Base-by-base conservation (phyloP, 257 asterid species). In the Jasminum sambac region DNA sequence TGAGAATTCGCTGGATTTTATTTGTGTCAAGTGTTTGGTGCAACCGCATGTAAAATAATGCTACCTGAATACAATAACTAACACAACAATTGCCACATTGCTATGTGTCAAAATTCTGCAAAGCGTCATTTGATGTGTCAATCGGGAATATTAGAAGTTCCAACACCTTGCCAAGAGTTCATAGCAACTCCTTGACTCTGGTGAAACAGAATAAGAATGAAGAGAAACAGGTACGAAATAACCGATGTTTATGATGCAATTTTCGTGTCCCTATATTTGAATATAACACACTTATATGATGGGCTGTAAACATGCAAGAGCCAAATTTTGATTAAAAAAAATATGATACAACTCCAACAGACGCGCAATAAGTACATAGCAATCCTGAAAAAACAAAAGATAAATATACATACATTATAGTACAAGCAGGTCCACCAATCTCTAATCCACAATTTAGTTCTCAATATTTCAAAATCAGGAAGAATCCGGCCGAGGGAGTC, bases 401-500 rank as follows among this genome's bases (percentile, higher is more conserved):
- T 66, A 68, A 78, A n/a, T n/a, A n/a, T n/a, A n/a, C 84, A 80
- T 86, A 87, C 89, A 87, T 73, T 58, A 75, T 66, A 67, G 57
- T 78, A 78, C 83, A 77, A 60, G 82, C 72, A 76, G 52, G 62
- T 43, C 13, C 50, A 69, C 79, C 79, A 37, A 79, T 76, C 60
- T 73, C 74, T 70, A 74, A 36, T 59, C 61, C 78, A 61, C 72
- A 37, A 66, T 55, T 65, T 64, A 26, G 19, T 44, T 41, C 13
- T 52, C 64, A 44, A 24, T 23, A 43, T 46, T 69, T 57, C 36
- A 65, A 50, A 26, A 34, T 89, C 84, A 89, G 38, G 89, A 69
- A 65, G 84, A 71, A n/a, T 91, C 37, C 12, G 97, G 87, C 34
- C 91, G 91, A 0, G 96, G 97, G 48, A 91, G 82, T 70, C 95